phyloP scores from a whole-genome alignment of 116 monocot species.

The Cymodocea nodosa region DNA sequence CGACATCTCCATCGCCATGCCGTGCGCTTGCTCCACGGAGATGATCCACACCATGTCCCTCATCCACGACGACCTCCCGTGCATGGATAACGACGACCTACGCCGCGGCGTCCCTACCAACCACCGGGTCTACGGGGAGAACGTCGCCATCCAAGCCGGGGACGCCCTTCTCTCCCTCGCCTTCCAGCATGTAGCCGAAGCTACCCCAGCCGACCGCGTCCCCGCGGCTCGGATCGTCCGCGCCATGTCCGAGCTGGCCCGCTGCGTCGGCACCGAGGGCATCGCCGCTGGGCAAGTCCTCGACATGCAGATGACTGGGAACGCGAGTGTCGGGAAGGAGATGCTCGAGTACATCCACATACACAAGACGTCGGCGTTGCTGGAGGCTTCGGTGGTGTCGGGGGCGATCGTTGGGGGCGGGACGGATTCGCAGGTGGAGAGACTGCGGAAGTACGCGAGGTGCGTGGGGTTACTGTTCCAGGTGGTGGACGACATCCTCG shows the following conservation, averaged over 20 bases:
- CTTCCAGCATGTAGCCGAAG: slow-evolving; percentile 17
- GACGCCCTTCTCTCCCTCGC: slow-evolving; percentile 25
- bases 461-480: slow-evolving; percentile 44
- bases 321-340: slow-evolving; percentile 16
- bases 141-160: slow-evolving; percentile 20
- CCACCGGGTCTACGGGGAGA: slow-evolving; percentile 27
- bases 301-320: slow-evolving; percentile 29
- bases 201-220: slow-evolving; percentile 7
- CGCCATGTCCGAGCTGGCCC: slow-evolving; percentile 21
- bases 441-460: slow-evolving; percentile 27
- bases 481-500: slow-evolving; percentile 50
- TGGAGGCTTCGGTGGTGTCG: slow-evolving; percentile 41
- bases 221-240: slow-evolving; percentile 1
- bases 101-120: slow-evolving; percentile 36
- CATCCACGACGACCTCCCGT: slow-evolving; percentile 63
- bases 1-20: slow-evolving; percentile 16
- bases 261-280: slow-evolving; percentile 32
- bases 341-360: slow-evolving; percentile 39
- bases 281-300: slow-evolving; percentile 45
- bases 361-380: slow-evolving; percentile 41
- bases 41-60: slow-evolving; percentile 70
- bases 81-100: slow-evolving; percentile 60
- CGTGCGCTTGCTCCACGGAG: slow-evolving; percentile 43
- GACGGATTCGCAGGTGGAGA: slow-evolving; percentile 31
- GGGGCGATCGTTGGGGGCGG: slow-evolving; percentile 42